These are phyloP conservation scores for Secale cereale DNA, from an alignment of 176 grass and related monocot species.

Conservation along the genomic window DNA sequence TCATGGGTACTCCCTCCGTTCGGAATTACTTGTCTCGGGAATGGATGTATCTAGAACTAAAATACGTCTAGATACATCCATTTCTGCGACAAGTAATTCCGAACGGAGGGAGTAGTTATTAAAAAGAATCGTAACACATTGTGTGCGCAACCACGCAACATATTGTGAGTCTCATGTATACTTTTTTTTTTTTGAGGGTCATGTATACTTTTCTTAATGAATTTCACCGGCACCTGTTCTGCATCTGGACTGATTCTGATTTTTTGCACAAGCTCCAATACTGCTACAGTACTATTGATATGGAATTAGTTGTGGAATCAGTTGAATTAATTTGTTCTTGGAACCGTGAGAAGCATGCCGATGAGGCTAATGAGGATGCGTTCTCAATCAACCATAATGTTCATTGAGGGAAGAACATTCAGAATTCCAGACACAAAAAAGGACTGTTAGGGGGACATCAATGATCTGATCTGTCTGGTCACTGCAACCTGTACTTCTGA, in stretches of 20 bases:
- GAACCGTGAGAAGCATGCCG: neutral
- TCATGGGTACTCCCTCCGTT: too few species aligned
- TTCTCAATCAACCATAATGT: neutral
- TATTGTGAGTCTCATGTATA: neutral
- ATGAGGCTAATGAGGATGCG: neutral
- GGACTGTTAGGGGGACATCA: neutral
- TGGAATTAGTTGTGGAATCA: neutral
- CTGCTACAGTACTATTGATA: neutral
- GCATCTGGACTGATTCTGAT: conserved; percentile 1
- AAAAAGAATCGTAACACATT: neutral
- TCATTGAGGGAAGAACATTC: neutral
- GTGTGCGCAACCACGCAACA: neutral
- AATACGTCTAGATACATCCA: too few species aligned
- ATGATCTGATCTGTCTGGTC: neutral
- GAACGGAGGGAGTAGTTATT: too few species aligned
- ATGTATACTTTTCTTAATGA: conserved; percentile 20
- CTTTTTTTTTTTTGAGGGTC: conserved; percentile 14
- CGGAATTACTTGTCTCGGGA: too few species aligned
- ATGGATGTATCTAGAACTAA: too few species aligned
- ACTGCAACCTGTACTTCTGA: conserved; percentile 20
- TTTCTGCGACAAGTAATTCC: too few species aligned
- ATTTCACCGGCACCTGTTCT: neutral
- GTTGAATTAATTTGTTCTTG: neutral
- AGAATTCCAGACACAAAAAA: neutral
- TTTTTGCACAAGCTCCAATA: conserved; percentile 1